Percentiles rank a stretch among this genome's conserved stretches.
phyloP scores from a whole-genome alignment of 2,329 filamentous ascomycete genomes.

The Hymenoscyphus fructigenus region DNA sequence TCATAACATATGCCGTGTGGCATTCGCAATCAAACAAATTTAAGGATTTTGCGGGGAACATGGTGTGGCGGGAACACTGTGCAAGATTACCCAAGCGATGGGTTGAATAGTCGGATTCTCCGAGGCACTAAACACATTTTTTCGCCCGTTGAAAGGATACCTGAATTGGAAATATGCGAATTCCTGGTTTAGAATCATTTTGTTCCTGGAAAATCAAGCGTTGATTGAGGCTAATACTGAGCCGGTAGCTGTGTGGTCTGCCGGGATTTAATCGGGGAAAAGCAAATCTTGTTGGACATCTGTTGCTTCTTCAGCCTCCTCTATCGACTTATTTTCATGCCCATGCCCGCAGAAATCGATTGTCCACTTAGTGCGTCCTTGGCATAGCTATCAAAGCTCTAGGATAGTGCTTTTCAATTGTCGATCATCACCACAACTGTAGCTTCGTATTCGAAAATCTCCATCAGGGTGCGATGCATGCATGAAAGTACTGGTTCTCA shows the following conservation, averaged over 20 bases:
- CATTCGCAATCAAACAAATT: slow-evolving; percentile 9
- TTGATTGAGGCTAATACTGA: slow-evolving; percentile 9
- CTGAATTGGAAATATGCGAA: background rate
- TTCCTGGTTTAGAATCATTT: background rate
- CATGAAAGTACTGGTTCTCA: background rate
- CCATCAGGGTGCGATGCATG: background rate
- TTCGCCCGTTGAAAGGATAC: background rate
- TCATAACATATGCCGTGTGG: slow-evolving; percentile 15
- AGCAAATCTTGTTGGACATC: background rate
- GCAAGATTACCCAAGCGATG: slow-evolving; percentile 16
- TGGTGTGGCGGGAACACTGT: background rate
- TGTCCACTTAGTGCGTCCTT: background rate
- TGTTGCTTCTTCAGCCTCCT: background rate
- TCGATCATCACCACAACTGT: background rate
- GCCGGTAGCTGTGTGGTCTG: background rate
- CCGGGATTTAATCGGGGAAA: background rate
- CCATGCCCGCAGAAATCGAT: background rate
- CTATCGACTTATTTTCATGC: background rate
- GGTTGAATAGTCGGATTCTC: background rate
- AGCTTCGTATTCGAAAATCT: background rate
- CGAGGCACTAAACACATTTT: background rate
- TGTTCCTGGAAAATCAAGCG: background rate
- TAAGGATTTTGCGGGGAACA: slow-evolving; percentile 11
- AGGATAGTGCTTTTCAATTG: background rate
- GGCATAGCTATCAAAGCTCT: background rate